Conservation (phyloP, 305 asterid genomes). For the Ilex paraguariensis region DNA sequence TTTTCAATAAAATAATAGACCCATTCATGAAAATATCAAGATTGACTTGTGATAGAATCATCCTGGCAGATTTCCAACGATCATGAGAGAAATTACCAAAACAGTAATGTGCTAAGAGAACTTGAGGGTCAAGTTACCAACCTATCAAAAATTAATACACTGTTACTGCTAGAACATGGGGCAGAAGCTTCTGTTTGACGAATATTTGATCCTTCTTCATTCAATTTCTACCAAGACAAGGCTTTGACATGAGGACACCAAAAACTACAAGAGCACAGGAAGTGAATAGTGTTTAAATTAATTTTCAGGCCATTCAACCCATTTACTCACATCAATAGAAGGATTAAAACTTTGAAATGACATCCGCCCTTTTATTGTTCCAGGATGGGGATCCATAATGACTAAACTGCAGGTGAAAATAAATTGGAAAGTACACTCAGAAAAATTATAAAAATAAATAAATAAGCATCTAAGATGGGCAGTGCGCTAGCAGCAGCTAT, state of each 20-base stretch:
- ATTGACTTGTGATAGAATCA: too few species aligned
- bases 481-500: too few species aligned
- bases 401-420: constrained; percentile 58
- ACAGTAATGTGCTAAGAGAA: constrained; percentile 4
- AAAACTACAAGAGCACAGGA: constrained; percentile 6
- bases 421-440: constrained; percentile 8
- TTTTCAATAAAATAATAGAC: too few species aligned
- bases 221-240: constrained; percentile 61
- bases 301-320: constrained; percentile 17
- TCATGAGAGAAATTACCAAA: too few species aligned
- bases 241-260: constrained; percentile 21
- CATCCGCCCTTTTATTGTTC: constrained; percentile 73
- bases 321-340: constrained; percentile 81
- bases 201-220: constrained; percentile 35
- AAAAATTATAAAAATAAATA: too few species aligned
- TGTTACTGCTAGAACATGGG: constrained; percentile 46
- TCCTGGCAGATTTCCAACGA: too few species aligned
- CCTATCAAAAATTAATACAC: constrained; percentile 37
- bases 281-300: constrained; percentile 5
- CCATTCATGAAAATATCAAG: too few species aligned
- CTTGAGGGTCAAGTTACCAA: constrained; percentile 18
- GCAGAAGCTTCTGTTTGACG: constrained; percentile 43
- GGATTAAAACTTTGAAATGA: constrained; percentile 91
- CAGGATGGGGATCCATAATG: constrained; percentile 77
- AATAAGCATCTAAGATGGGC: too few species aligned